A percentile compares a stretch with the other conserved stretches of the same genome.
Evolutionary conservation across 2,329 filamentous ascomycete species (phyloP).

Genomic region (Colletotrichum karsti): DNA sequence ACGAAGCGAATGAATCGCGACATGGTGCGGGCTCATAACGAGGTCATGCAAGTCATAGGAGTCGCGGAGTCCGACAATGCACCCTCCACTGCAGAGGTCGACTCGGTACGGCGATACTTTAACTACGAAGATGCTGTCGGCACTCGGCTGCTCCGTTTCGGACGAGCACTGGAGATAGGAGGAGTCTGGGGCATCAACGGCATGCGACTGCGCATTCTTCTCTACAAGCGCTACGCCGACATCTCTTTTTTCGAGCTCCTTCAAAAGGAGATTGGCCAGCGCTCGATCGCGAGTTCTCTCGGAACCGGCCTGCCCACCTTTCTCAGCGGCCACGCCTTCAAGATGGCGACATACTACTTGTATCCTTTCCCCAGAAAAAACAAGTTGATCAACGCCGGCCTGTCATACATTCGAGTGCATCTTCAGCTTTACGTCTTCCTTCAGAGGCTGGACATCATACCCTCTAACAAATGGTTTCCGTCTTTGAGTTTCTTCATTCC

Average conservation of each 20-base stretch:
- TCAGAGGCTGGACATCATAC: slow-evolving; percentile 58
- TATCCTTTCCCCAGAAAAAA: slow-evolving; percentile 29
- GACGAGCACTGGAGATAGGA: slow-evolving; percentile 48
- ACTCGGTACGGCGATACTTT: slow-evolving; percentile 52
- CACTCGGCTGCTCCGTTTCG: slow-evolving; percentile 43
- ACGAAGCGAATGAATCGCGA: slow-evolving; percentile 64
- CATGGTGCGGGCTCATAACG: slow-evolving; percentile 68
- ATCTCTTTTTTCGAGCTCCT: slow-evolving; percentile 57
- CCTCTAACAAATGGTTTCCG: slow-evolving; percentile 52
- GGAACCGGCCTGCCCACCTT: slow-evolving; percentile 51
- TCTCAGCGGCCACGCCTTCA: slow-evolving; percentile 41
- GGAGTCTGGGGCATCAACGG: slow-evolving; percentile 62
- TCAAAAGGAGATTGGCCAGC: slow-evolving; percentile 40
- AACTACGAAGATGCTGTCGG: slow-evolving; percentile 58
- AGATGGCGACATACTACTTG: slow-evolving; percentile 35
- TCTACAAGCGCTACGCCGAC: slow-evolving; percentile 59
- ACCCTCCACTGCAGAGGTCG: slow-evolving; percentile 46
- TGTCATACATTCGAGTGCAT: slow-evolving; percentile 55
- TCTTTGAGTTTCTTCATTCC: slow-evolving; percentile 61
- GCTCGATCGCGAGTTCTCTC: slow-evolving; percentile 42
- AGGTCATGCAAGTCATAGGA: slow-evolving; percentile 70
- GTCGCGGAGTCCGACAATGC: slow-evolving; percentile 66
- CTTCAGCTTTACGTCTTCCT: slow-evolving; percentile 61
- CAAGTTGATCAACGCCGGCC: slow-evolving; percentile 28
- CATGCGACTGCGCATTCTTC: slow-evolving; percentile 61